These are phyloP conservation scores for Scutellaria galericulata DNA, from an alignment of 257 asterid species.

Conservation along the genomic window DNA sequence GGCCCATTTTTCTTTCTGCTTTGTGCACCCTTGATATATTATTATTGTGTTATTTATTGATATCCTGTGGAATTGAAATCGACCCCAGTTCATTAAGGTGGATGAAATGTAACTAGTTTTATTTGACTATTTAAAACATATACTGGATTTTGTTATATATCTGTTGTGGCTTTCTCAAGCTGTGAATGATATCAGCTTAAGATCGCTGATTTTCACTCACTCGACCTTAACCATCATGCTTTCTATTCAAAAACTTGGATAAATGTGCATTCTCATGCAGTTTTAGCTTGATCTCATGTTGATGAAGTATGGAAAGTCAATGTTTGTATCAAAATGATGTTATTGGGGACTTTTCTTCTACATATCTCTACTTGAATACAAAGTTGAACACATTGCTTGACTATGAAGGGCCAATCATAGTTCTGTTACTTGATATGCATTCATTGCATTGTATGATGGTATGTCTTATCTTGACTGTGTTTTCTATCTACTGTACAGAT, in stretches of 20 bases:
- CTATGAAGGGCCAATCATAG: neutral
- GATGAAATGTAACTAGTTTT: no score
- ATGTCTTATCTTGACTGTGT: no score
- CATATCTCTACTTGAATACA: neutral
- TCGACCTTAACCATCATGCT: neutral
- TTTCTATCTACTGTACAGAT: slow-evolving; percentile 35
- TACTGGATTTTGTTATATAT: no score
- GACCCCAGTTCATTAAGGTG: neutral
- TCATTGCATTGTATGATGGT: neutral
- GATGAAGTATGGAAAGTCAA: neutral
- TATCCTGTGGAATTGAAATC: neutral
- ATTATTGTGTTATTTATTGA: neutral
- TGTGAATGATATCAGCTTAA: neutral
- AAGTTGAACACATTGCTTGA: neutral
- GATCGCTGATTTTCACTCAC: neutral
- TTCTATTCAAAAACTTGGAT: neutral
- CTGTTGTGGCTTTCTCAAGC: neutral
- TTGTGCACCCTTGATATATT: neutral
- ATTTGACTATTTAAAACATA: no score
- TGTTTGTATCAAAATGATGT: neutral
- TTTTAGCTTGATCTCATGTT: neutral
- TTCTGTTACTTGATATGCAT: neutral
- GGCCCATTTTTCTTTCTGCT: neutral
- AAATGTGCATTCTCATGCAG: neutral
- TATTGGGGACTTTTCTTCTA: neutral